A percentile compares a stretch with the other conserved stretches of the same genome.
Conservation (phyloP, 495 filamentous ascomycete species). For the Saxispiralis lemnorum region DNA sequence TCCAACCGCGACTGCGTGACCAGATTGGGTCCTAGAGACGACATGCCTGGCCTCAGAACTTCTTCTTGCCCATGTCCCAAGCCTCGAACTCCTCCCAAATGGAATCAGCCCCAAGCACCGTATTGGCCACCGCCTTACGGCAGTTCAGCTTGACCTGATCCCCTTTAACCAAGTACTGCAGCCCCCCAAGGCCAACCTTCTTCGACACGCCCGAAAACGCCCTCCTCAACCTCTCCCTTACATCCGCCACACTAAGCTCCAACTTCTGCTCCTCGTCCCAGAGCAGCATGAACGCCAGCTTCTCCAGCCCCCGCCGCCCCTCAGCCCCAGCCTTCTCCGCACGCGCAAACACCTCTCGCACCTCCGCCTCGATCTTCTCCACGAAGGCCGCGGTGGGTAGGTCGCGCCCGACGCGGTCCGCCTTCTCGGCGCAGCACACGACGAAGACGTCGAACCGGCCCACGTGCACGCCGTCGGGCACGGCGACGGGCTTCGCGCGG, state of each 20-base stretch:
- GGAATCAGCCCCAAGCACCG: neutral
- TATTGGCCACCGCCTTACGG: neutral
- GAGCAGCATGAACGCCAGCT: constrained; percentile 2
- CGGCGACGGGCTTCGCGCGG: neutral
- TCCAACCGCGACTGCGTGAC: too few relatives aligned
- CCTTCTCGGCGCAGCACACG: neutral
- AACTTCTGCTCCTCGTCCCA: constrained; percentile 5
- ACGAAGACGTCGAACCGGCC: constrained; percentile 1
- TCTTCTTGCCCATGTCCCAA: too few relatives aligned
- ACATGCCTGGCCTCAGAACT: too few relatives aligned
- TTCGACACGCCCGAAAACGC: neutral
- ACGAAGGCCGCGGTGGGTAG: neutral
- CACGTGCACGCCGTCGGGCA: neutral
- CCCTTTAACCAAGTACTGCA: neutral
- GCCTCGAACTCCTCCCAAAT: neutral
- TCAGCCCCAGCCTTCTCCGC: neutral
- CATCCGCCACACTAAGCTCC: neutral
- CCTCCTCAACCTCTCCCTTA: neutral
- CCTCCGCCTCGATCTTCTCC: neutral
- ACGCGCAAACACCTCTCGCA: neutral
- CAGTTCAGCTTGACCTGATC: neutral
- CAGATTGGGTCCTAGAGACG: too few relatives aligned
- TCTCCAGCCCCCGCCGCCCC: neutral
- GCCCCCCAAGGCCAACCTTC: neutral
- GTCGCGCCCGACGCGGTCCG: neutral